Conservation (phyloP, 371 early-diverging fungal species). For the Syncephalis fuscata region DNA sequence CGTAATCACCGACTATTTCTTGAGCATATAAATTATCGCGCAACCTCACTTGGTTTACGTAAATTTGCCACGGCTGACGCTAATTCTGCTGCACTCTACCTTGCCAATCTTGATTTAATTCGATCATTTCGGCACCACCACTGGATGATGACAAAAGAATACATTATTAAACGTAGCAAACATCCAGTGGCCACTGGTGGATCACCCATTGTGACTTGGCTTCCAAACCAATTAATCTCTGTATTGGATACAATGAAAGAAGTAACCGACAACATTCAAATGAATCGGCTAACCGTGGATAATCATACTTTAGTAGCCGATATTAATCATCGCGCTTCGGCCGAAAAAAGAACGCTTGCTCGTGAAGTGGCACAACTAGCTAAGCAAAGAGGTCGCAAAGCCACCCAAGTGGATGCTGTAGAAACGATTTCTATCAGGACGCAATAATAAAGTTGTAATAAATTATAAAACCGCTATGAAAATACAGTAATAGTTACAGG, state of each 20-base stretch:
- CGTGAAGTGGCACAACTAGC: slow-evolving; percentile 37
- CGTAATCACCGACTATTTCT: slow-evolving; percentile 59
- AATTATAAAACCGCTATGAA: too few relatives aligned
- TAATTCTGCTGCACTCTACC: slow-evolving; percentile 41
- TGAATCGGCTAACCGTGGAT: slow-evolving; percentile 21
- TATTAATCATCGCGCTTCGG: slow-evolving; percentile 32
- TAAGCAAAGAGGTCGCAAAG: slow-evolving; percentile 12
- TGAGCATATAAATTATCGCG: slow-evolving; percentile 35
- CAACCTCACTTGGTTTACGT: slow-evolving; percentile 20
- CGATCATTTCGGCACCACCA: slow-evolving; percentile 74
- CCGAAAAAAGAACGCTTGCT: slow-evolving; percentile 34
- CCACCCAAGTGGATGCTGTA: background rate
- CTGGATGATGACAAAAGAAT: slow-evolving; percentile 77
- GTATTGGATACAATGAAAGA: slow-evolving; percentile 39
- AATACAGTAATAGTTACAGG: too few relatives aligned
- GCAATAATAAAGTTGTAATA: too few relatives aligned
- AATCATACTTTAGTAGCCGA: slow-evolving; percentile 30
- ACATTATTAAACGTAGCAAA: slow-evolving; percentile 56
- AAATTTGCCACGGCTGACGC: slow-evolving; percentile 29
- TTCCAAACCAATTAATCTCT: slow-evolving; percentile 54
- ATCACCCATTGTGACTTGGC: slow-evolving; percentile 29
- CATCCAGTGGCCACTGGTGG: slow-evolving; percentile 55
- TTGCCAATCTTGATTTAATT: slow-evolving; percentile 66
- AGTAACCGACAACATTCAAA: slow-evolving; percentile 20
- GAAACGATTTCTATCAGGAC: too few relatives aligned